phyloP scores from a whole-genome alignment of 495 filamentous ascomycete species.

The Viridothelium virens region DNA sequence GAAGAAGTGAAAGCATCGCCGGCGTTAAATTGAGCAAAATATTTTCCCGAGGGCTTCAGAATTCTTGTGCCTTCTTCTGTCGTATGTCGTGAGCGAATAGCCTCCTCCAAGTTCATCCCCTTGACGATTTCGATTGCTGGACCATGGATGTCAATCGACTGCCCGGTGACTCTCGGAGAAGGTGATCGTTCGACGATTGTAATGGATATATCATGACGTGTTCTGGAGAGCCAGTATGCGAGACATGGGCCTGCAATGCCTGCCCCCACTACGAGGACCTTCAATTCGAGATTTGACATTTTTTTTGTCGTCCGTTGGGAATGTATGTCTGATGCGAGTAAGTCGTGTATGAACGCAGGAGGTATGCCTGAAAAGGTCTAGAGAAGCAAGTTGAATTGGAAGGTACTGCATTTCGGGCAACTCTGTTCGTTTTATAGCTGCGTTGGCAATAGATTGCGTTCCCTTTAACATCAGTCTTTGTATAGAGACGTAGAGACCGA shows the following conservation, averaged over 20 bases:
- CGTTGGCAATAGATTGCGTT: background rate
- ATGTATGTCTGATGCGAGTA: background rate
- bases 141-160: conserved; percentile 28
- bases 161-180: conserved; percentile 23
- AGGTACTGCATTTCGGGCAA: background rate
- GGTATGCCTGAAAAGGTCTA: background rate
- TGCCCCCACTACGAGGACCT: conserved; percentile 21
- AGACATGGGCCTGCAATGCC: conserved; percentile 23
- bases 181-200: conserved; percentile 29
- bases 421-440: background rate
- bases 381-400: background rate
- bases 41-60: conserved; percentile 19
- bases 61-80: conserved; percentile 23
- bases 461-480: background rate
- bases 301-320: background rate
- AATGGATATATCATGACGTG: conserved; percentile 18
- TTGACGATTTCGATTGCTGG: conserved; percentile 24
- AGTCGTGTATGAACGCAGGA: background rate
- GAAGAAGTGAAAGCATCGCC: conserved; percentile 21
- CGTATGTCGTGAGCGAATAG: conserved; percentile 21
- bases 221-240: conserved; percentile 22
- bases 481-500: background rate
- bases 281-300: conserved; percentile 19
- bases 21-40: conserved; percentile 19
- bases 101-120: conserved; percentile 22